Percentiles rank a stretch among this genome's conserved stretches.
Conservation (phyloP, 2,329 filamentous ascomycete genomes). For the Exophiala sp. region DNA sequence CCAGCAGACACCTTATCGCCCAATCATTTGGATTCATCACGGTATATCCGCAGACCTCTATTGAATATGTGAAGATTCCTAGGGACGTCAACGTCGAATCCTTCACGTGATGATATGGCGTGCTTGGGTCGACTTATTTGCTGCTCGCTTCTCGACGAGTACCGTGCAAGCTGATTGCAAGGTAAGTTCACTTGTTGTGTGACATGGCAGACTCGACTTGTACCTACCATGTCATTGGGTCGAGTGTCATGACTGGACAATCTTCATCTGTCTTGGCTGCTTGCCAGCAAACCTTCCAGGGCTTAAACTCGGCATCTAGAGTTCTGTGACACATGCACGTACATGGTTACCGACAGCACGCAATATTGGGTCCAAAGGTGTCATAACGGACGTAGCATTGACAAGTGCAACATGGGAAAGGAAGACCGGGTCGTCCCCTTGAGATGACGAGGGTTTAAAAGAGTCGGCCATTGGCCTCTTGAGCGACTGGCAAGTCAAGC, state of each 20-base stretch:
- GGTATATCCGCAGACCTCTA: background rate
- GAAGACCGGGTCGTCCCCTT: too few relatives aligned
- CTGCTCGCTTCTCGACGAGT: constrained; percentile 10
- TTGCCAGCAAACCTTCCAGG: background rate
- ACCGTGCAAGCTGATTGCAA: background rate
- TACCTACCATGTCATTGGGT: too few relatives aligned
- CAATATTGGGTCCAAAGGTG: constrained; percentile 13
- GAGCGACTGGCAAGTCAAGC: too few relatives aligned
- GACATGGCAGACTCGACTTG: too few relatives aligned
- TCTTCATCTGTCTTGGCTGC: background rate
- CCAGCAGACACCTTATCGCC: too few relatives aligned
- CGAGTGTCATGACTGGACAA: too few relatives aligned
- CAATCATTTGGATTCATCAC: background rate
- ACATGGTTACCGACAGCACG: constrained; percentile 9
- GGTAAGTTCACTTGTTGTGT: too few relatives aligned
- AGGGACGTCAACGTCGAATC: background rate
- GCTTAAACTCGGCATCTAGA: background rate
- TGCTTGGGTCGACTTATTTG: constrained; percentile 19
- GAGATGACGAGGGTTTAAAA: background rate
- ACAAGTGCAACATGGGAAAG: too few relatives aligned
- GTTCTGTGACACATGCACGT: constrained; percentile 4
- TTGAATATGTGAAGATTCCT: too few relatives aligned
- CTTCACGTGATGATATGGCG: constrained; percentile 23
- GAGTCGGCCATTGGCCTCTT: too few relatives aligned
- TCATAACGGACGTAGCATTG: background rate